Conservation (phyloP, 306 rosid genomes). For the Vicia sativa region DNA sequence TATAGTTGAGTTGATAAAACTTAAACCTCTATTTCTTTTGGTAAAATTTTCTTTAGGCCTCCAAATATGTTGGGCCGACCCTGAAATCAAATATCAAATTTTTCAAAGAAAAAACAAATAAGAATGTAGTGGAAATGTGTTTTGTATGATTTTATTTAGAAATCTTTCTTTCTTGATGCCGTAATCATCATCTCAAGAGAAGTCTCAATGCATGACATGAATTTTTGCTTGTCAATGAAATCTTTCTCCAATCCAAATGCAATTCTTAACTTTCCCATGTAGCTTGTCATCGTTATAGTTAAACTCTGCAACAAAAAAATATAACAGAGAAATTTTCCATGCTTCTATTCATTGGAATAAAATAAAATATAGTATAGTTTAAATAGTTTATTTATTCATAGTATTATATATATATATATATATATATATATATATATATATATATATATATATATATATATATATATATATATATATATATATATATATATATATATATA, state of each 20-base stretch:
- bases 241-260: conserved; percentile 51
- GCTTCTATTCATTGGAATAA: background rate
- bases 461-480: too few relatives aligned
- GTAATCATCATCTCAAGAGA: conserved; percentile 34
- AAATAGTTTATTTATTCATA: background rate
- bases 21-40: too few relatives aligned
- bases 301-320: conserved; percentile 35
- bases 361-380: background rate
- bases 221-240: conserved; percentile 43
- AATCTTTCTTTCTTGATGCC: conserved; percentile 35
- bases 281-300: conserved; percentile 36
- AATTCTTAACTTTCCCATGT: conserved; percentile 54
- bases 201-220: conserved; percentile 33
- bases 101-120: background rate
- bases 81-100: too few relatives aligned
- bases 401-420: too few relatives aligned
- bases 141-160: background rate
- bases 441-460: too few relatives aligned
- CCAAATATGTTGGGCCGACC: too few relatives aligned
- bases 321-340: background rate
- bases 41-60: too few relatives aligned
- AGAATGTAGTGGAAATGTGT: background rate
- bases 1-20: too few relatives aligned
- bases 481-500: too few relatives aligned
- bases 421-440: too few relatives aligned